Conservation (phyloP, 345 rosid genomes). For the Hibiscus mutabilis region DNA sequence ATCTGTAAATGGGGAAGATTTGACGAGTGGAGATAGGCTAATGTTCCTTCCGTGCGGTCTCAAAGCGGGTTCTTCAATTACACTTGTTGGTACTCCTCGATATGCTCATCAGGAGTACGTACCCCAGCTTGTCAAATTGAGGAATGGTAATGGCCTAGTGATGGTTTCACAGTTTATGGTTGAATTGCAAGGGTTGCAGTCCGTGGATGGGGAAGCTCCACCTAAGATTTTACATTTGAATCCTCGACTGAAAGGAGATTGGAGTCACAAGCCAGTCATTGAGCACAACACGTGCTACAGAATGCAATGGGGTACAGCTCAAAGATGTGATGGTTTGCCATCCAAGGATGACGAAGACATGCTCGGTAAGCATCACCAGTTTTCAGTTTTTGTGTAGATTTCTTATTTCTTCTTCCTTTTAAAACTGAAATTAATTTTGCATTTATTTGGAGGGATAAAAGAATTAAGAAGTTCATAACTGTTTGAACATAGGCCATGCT, state of each 20-base stretch:
- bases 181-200: conserved; percentile 88
- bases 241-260: conserved; percentile 91
- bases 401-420: not conserved
- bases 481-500: not conserved
- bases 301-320: conserved; percentile 98
- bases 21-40: conserved; percentile 48
- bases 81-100: conserved; percentile 88
- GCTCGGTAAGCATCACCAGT: conserved; percentile 43
- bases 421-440: not conserved
- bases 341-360: conserved; percentile 72
- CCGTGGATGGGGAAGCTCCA: conserved; percentile 90
- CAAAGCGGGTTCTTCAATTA: conserved; percentile 87
- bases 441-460: not conserved
- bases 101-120: conserved; percentile 77
- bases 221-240: conserved; percentile 94
- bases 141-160: conserved; percentile 50
- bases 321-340: conserved; percentile 82
- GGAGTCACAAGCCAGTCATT: conserved; percentile 79
- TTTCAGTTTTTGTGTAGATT: not conserved
- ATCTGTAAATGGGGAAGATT: conserved; percentile 61
- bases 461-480: not conserved
- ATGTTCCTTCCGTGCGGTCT: conserved; percentile 97
- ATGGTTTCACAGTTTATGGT: conserved; percentile 91
- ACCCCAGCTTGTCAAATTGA: conserved; percentile 54
- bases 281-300: conserved; percentile 98